Evolutionary conservation across 371 early-diverging fungal species (phyloP), one percentile per base, ranked within the genome.

Genomic region (Mucor mucedo): DNA sequence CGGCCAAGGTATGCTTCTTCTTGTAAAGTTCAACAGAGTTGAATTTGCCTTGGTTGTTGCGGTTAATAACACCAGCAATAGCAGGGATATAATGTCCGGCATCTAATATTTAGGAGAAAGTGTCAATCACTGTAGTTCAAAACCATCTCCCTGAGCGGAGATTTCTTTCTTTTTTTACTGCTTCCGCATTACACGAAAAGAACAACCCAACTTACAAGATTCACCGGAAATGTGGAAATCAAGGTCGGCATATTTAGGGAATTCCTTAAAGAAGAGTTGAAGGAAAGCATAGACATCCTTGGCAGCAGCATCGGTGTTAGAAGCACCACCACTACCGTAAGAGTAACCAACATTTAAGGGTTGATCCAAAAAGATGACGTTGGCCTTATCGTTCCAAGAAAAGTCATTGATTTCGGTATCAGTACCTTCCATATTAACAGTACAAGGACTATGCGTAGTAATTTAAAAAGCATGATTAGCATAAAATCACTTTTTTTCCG

Each of bases 21-120:
- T 65, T 62, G 8, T 68, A 60, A 21, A 84, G 66, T 28, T 72
- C 68, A 35, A 78, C 21, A n/a, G 73, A 60, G 21, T 69, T 55
- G 62, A 69, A 75, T 50, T 72, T 28, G 61, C 78, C 61, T 71
- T 87, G 78, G 71, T 94, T 94, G 50, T 81, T 72, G n/a, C 83
- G 79, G 53, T 86, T 80, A 62, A 93, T 87, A 28, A 82, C 86
- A 59, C 84, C 77, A 30, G 85, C 94, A 30, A 91, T 88, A 32
- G 90, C 92, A 16, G 93, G 94, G 42, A 91, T 85, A 64, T 91
- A 93, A 68, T 93, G 93, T 5, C 93, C 93, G 27, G 14, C 91
- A 65, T 91, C 71, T 76, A 45, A 47, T 6, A 1, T 21, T 21
- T 21, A 21, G 8, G 8, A 21, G n/a, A 21, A 21, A 5, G 5